Conservation (phyloP, 164 flowering plant species). For the Cinnamomum chago region DNA sequence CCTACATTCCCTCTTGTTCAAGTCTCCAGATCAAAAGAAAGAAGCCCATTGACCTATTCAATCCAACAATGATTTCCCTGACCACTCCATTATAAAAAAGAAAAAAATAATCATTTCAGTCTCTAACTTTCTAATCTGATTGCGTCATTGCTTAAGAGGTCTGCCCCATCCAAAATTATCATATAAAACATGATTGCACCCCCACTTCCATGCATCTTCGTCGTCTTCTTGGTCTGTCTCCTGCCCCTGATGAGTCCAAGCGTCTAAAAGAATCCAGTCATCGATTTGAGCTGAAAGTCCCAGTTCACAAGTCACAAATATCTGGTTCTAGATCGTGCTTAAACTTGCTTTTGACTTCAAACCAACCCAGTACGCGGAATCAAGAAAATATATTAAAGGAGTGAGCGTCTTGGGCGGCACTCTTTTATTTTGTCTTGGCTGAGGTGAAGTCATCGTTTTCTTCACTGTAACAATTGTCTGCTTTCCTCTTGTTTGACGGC, state of each 20-base stretch:
- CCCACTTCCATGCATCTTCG: background rate
- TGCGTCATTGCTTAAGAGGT: background rate
- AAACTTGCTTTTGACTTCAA: background rate
- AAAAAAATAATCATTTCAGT: background rate
- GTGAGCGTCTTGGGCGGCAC: background rate
- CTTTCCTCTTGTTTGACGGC: background rate
- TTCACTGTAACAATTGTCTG: background rate
- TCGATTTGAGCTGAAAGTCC: background rate
- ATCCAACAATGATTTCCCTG: background rate
- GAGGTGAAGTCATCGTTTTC: background rate
- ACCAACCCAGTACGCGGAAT: background rate
- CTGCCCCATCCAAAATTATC: background rate
- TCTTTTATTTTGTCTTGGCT: background rate
- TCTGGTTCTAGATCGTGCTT: background rate
- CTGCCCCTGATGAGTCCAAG: background rate
- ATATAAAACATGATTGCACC: background rate
- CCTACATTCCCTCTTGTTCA: background rate
- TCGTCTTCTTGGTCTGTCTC: background rate
- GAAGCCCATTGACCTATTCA: background rate
- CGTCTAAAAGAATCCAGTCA: background rate
- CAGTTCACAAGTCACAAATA: background rate
- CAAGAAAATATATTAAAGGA: background rate
- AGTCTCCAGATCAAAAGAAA: background rate
- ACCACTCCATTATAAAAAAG: background rate
- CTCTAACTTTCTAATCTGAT: background rate